phyloP scores from a whole-genome alignment of 2,329 filamentous ascomycete genomes.

The Talaromyces sp. region DNA sequence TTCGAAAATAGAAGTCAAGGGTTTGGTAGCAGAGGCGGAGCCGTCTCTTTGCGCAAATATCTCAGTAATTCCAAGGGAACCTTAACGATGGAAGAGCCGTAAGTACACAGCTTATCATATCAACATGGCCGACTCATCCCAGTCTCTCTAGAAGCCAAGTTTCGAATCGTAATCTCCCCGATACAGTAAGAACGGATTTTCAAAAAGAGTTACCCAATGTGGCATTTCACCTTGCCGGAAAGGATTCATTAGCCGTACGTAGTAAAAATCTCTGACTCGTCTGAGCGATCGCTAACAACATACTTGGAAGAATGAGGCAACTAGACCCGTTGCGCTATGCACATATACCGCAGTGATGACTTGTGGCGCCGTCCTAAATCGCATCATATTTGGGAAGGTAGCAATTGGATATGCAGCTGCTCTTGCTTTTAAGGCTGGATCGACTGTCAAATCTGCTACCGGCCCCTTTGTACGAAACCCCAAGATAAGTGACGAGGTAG shows the following conservation, averaged over 20 bases:
- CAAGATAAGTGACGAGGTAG: not conserved
- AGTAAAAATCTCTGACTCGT: not conserved
- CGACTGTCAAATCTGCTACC: not conserved
- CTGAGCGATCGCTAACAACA: not conserved
- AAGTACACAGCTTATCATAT: not conserved
- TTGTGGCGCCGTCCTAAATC: not conserved
- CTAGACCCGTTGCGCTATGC: not conserved
- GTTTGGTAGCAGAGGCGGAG: no score
- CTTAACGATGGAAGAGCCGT: not conserved
- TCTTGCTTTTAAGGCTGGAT: not conserved
- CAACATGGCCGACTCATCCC: not conserved
- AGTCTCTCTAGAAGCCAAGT: not conserved
- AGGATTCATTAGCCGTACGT: not conserved
- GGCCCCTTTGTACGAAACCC: not conserved
- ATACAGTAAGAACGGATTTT: not conserved
- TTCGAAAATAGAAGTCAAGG: no score
- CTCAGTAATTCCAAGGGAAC: not conserved
- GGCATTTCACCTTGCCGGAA: not conserved
- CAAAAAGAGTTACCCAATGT: not conserved
- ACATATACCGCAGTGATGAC: not conserved
- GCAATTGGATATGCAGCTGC: not conserved
- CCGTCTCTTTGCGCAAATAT: not conserved
- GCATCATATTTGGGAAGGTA: not conserved
- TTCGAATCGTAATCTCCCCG: not conserved
- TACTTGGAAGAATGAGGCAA: not conserved